phyloP scores from a whole-genome alignment of 2,329 filamentous ascomycete species.

The Fusarium oligoseptatum region DNA sequence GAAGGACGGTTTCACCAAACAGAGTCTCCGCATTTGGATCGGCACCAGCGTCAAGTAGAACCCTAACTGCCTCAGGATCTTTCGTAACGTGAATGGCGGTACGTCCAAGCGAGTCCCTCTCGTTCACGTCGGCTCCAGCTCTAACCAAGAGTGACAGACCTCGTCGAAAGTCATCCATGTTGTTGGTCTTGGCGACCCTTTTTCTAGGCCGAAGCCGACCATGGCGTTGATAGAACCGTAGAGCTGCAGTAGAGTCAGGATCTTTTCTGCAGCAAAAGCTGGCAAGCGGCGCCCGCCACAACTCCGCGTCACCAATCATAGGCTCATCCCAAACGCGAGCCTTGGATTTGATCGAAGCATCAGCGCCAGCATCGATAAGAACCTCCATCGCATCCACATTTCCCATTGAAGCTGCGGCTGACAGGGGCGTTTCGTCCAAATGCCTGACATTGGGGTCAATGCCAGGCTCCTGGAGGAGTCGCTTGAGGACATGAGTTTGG shows the following conservation, averaged over 20 bases:
- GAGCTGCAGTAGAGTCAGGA: too few species aligned
- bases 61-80: constrained; percentile 12
- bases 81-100: constrained; percentile 36
- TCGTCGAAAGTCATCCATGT: not conserved
- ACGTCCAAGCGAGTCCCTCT: constrained; percentile 23
- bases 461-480: constrained; percentile 48
- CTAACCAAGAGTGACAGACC: constrained; percentile 37
- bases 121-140: constrained; percentile 42
- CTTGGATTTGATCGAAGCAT: constrained; percentile 40
- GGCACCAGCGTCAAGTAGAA: constrained; percentile 42
- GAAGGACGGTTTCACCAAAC: constrained; percentile 15
- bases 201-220: not conserved
- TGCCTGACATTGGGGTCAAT: constrained; percentile 49
- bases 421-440: constrained; percentile 40
- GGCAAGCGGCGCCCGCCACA: constrained; percentile 11
- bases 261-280: not conserved
- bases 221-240: not conserved
- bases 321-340: not conserved
- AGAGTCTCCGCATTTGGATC: constrained; percentile 37
- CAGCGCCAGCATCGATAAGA: constrained; percentile 50
- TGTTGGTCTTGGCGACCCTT: not conserved
- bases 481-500: constrained; percentile 39
- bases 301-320: not conserved
- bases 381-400: constrained; percentile 35
- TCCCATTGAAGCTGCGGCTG: constrained; percentile 9